Conservation (phyloP, 2,329 filamentous ascomycete genomes). For the Coleophoma eucalyptorum region DNA sequence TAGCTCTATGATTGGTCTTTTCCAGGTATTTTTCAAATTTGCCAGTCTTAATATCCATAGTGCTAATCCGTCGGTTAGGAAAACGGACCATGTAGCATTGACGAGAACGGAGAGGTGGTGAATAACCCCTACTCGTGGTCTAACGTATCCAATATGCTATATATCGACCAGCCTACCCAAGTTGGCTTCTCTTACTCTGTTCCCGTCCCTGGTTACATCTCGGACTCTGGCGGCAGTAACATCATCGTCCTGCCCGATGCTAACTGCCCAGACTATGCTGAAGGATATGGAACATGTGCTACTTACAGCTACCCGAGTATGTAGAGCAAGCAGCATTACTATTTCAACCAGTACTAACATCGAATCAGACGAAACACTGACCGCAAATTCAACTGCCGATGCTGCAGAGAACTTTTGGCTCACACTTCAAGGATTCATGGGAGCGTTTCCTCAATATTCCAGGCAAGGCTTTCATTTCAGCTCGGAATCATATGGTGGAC, state of each 20-base stretch:
- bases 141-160: slow-evolving; percentile 48
- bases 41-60: no score
- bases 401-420: slow-evolving; percentile 59
- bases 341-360: neutral
- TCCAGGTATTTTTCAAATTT: slow-evolving; percentile 28
- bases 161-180: slow-evolving; percentile 57
- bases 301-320: slow-evolving; percentile 48
- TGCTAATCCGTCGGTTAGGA: slow-evolving; percentile 28
- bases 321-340: neutral
- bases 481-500: slow-evolving; percentile 54
- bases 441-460: slow-evolving; percentile 50
- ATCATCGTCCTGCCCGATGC: slow-evolving; percentile 41
- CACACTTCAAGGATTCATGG: slow-evolving; percentile 59
- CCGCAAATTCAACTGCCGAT: slow-evolving; percentile 45
- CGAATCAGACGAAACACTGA: slow-evolving; percentile 35
- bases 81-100: slow-evolving; percentile 42
- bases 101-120: slow-evolving; percentile 32
- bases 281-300: slow-evolving; percentile 39
- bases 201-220: slow-evolving; percentile 4
- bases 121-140: slow-evolving; percentile 58
- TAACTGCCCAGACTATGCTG: slow-evolving; percentile 46
- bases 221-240: slow-evolving; percentile 2
- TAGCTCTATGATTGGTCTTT: slow-evolving; percentile 60
- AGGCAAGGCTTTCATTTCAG: slow-evolving; percentile 49
- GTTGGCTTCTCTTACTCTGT: slow-evolving; percentile 56